Base-by-base conservation (phyloP, 2,329 filamentous ascomycete species). In the Aspergillus costaricaensis region DNA sequence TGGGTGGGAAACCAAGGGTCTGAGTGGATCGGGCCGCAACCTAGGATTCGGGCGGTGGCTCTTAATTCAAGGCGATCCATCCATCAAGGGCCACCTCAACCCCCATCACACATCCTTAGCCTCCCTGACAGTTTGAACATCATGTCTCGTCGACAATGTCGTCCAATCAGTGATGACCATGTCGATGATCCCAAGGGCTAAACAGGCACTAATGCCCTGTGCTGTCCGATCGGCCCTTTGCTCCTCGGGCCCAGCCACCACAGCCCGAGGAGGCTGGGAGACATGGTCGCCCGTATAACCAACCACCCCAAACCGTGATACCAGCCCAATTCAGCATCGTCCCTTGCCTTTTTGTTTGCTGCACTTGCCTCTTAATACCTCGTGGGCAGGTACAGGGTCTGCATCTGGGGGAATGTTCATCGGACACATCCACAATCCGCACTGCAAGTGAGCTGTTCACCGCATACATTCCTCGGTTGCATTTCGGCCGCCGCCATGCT, bases 401-500 rank as follows among this genome's bases (percentile, higher is more conserved):
- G 58, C 52, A 49, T 50, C 55, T 58, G 55, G 57, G 12, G 66
- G 63, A 65, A 67, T 67, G 61, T 58, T 47, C 64, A 49, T 64
- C 43, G 53, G 54, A 57, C 44, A 55, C 43, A 15, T 55, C 43
- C 53, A 36, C 32, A 57, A 48, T 43, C 10, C 43, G 17, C 23
- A 38, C 62, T 66, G 65, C 62, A 64, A 65, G 62, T 64, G 62
- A 59, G 58, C 39, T 55, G 59, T 55, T 48, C 47, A 47, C 50
- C 60, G 55, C 60, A 63, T 63, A 63, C 61, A 67, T 68, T 65
- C 56, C 58, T 62, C 62, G 59, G 61, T 55, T 56, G 61, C 51
- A 52, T 53, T 54, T 65, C 61, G 58, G 55, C 59, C 67, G 69
- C 53, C 66, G 69, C 53, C 66, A 74, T 74, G 72, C 64, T 65